Percentiles rank a stretch among this genome's conserved stretches.
These are phyloP conservation scores for Neurospora sp. DNA, from an alignment of 495 filamentous ascomycete genomes.

Conservation along the genomic window DNA sequence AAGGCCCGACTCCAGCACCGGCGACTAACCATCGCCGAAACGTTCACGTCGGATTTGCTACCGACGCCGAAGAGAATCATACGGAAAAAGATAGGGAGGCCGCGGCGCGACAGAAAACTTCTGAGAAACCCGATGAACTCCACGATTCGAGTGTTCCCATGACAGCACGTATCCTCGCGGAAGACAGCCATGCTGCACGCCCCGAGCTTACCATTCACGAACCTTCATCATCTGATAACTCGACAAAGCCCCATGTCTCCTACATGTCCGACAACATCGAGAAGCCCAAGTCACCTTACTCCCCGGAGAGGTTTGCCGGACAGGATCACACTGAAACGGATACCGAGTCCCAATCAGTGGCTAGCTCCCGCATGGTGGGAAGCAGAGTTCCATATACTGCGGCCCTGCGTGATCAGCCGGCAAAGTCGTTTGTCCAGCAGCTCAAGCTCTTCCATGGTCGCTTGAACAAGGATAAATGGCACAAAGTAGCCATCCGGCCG, in stretches of 20 bases:
- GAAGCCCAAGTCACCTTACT: neutral
- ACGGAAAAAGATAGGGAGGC: neutral
- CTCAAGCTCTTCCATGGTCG: slow-evolving; percentile 68
- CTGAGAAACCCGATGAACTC: neutral
- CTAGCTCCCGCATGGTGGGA: slow-evolving; percentile 12
- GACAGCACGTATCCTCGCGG: neutral
- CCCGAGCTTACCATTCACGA: neutral
- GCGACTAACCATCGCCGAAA: neutral
- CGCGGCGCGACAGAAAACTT: neutral
- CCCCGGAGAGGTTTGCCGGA: neutral
- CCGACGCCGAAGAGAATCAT: neutral
- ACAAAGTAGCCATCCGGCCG: slow-evolving; percentile 62
- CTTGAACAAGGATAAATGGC: slow-evolving; percentile 69
- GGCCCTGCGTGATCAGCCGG: slow-evolving; percentile 44
- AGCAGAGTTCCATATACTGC: slow-evolving; percentile 46
- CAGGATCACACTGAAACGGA: slow-evolving; percentile 17
- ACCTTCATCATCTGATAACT: neutral
- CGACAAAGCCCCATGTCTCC: neutral
- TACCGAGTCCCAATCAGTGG: slow-evolving; percentile 23
- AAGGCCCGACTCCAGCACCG: slow-evolving; percentile 7
- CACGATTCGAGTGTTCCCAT: neutral
- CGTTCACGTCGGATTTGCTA: slow-evolving; percentile 49
- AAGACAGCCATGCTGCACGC: neutral
- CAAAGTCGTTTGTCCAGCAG: slow-evolving; percentile 57
- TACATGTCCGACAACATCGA: neutral